These are phyloP conservation scores for Ganoderma lingzhi DNA, from an alignment of 1,284 basidiomycete genomes.

Conservation along the genomic window DNA sequence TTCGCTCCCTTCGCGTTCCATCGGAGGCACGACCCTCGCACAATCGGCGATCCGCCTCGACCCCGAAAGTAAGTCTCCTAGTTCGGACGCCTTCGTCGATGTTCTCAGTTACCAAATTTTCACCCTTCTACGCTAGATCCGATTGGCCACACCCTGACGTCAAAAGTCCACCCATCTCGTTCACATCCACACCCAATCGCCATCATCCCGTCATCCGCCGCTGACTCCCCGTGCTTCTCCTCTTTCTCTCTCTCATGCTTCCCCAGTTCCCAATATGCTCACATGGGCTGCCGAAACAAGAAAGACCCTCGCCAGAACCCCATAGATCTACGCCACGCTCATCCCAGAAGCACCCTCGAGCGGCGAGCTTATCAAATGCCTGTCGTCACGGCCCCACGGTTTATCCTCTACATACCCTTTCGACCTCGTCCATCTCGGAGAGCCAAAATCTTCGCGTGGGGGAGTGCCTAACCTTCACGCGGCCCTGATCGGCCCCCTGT, in stretches of 20 bases:
- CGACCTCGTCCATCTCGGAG: conserved; percentile 1
- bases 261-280: neutral
- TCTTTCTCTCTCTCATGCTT: neutral
- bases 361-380: neutral
- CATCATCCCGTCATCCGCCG: neutral
- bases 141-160: neutral
- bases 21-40: neutral
- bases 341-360: neutral
- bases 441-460: conserved; percentile 2
- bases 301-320: neutral
- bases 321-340: neutral
- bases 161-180: neutral
- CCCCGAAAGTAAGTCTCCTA: neutral
- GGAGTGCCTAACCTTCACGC: neutral
- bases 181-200: conserved; percentile 1
- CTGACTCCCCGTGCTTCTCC: neutral
- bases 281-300: neutral
- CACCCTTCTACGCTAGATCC: neutral
- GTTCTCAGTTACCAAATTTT: neutral
- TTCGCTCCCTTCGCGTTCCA: neutral
- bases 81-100: neutral
- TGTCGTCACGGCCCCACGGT: neutral
- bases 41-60: neutral
- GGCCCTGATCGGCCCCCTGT: neutral
- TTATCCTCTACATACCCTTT: neutral